These are phyloP conservation scores for Aphanomyces astaci DNA, from an alignment of 352 stramenopile genomes.

Conservation along the genomic window DNA sequence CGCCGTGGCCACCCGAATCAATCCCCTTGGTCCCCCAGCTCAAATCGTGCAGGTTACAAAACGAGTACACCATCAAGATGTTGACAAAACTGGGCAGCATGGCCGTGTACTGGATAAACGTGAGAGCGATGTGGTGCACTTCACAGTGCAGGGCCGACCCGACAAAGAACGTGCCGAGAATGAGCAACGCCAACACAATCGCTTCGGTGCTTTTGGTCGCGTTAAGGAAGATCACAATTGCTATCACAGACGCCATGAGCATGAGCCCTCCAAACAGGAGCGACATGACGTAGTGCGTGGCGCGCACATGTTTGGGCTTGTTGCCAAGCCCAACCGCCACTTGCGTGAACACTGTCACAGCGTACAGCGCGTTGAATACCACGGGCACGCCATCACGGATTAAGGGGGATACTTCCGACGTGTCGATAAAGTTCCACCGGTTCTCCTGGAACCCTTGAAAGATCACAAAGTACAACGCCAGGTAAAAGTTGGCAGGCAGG, in stretches of 20 bases:
- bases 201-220: constrained; percentile 36
- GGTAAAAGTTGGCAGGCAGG: constrained; percentile 72
- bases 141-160: constrained; percentile 69
- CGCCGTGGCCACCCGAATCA: constrained; percentile 21
- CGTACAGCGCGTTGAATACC: constrained; percentile 72
- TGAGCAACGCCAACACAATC: constrained; percentile 56
- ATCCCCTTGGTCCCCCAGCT: constrained; percentile 81
- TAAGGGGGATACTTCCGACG: constrained; percentile 46
- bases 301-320: constrained; percentile 82
- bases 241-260: constrained; percentile 53
- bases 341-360: constrained; percentile 71
- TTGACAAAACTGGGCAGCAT: constrained; percentile 84
- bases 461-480: constrained; percentile 80
- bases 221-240: constrained; percentile 68
- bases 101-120: constrained; percentile 81
- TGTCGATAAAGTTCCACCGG: constrained; percentile 69
- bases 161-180: constrained; percentile 75
- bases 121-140: constrained; percentile 77
- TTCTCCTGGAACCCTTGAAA: constrained; percentile 86
- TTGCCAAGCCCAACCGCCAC: constrained; percentile 82
- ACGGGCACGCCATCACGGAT: constrained; percentile 61
- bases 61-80: constrained; percentile 87
- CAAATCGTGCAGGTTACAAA: constrained; percentile 83
- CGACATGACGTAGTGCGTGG: constrained; percentile 72
- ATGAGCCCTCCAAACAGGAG: constrained; percentile 75